These are phyloP conservation scores for Blastocystis sp. DNA, from an alignment of 352 stramenopile genomes.

Conservation along the genomic window DNA sequence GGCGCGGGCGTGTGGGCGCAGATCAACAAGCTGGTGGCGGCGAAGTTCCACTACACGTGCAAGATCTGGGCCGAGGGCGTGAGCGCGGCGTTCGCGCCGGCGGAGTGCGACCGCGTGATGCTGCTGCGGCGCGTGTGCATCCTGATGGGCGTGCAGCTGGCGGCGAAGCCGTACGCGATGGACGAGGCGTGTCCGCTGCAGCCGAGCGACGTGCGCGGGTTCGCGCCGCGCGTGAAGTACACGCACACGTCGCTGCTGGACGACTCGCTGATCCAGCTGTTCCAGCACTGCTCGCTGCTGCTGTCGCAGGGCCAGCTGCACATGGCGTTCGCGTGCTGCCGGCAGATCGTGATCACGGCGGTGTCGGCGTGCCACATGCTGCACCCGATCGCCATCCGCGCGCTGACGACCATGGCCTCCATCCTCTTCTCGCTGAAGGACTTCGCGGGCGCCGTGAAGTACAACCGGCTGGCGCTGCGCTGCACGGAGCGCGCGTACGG, in stretches of 20 bases:
- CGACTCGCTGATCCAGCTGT: neutral
- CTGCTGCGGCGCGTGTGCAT: conserved; percentile 56
- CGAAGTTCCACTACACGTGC: conserved; percentile 48
- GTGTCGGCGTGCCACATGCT: conserved; percentile 36
- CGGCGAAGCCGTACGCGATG: conserved; percentile 1
- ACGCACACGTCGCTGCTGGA: conserved; percentile 8
- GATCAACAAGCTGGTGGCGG: conserved; percentile 26
- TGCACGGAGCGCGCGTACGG: conserved; percentile 48
- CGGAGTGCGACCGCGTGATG: conserved; percentile 45
- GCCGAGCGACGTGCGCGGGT: conserved; percentile 18
- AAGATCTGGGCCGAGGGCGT: neutral
- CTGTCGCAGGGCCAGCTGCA: conserved; percentile 1
- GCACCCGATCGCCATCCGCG: conserved; percentile 45
- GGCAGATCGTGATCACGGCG: conserved; percentile 31
- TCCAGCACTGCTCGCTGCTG: neutral
- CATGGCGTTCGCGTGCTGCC: conserved; percentile 31
- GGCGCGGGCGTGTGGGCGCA: conserved; percentile 42
- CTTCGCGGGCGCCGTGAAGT: conserved; percentile 54
- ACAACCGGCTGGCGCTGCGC: conserved; percentile 51
- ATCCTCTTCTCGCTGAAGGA: conserved; percentile 58
- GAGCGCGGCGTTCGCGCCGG: neutral
- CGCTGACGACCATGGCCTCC: conserved; percentile 50
- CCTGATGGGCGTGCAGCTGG: conserved; percentile 30
- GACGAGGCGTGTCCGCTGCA: neutral
- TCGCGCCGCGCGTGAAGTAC: conserved; percentile 46